A percentile compares a stretch with the other conserved stretches of the same genome.
Conservation (phyloP, 2,329 filamentous ascomycete species). For the Penicillium sp. region DNA sequence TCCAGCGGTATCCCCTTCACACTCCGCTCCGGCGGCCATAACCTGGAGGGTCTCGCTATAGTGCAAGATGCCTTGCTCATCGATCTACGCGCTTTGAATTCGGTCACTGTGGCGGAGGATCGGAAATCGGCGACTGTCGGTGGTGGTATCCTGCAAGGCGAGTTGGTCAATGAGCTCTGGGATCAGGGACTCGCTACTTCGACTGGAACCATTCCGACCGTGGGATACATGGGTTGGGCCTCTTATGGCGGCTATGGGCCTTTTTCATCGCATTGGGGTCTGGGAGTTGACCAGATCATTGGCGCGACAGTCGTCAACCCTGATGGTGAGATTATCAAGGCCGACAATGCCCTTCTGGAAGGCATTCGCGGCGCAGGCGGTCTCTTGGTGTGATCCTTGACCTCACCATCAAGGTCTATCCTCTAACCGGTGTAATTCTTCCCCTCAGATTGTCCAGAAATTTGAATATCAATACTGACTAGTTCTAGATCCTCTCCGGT, state of each 20-base stretch:
- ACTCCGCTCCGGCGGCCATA: conserved; percentile 20
- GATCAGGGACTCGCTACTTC: conserved; percentile 11
- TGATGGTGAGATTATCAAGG: conserved; percentile 9
- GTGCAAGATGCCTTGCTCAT: conserved; percentile 9
- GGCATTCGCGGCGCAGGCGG: conserved; percentile 21
- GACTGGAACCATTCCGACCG: conserved; percentile 11
- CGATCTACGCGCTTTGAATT: conserved; percentile 14
- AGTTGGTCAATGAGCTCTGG: conserved; percentile 7
- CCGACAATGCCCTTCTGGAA: conserved; percentile 13
- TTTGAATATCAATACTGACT: not conserved
- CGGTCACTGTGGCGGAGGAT: conserved; percentile 7
- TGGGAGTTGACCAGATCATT: conserved; percentile 42
- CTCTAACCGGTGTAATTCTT: conserved; percentile 6
- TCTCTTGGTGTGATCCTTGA: conserved; percentile 21
- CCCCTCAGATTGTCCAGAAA: too few relatives aligned
- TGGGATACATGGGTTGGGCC: conserved; percentile 41
- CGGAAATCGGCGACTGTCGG: conserved; percentile 8
- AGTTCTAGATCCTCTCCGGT: conserved; percentile 17
- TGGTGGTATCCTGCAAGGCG: conserved; percentile 14
- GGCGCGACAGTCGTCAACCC: conserved; percentile 18
- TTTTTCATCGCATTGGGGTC: conserved; percentile 27
- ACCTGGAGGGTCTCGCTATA: conserved; percentile 12
- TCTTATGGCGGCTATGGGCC: conserved; percentile 39
- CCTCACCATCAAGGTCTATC: conserved; percentile 17
- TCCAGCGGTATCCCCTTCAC: conserved; percentile 9